These are phyloP conservation scores for Neurospora sublineolata DNA, from an alignment of 495 filamentous ascomycete genomes.

Conservation along the genomic window DNA sequence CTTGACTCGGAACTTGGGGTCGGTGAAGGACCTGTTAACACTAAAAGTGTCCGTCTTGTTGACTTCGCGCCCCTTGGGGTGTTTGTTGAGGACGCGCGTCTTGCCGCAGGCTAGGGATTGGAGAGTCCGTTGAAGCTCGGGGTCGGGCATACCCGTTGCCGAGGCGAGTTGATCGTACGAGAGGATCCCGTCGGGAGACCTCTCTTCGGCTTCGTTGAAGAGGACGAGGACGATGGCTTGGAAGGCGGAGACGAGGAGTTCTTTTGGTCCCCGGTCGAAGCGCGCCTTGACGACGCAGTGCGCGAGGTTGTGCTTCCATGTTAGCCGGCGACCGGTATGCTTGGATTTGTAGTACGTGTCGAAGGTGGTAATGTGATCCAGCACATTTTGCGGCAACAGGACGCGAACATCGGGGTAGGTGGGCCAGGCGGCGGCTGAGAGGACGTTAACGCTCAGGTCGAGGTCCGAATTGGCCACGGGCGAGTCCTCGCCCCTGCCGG, in stretches of 20 bases:
- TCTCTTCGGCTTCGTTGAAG: constrained; percentile 64
- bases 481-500: constrained; percentile 34
- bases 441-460: constrained; percentile 76
- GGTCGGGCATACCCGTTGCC: constrained; percentile 52
- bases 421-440: constrained; percentile 84
- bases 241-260: constrained; percentile 76
- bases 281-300: constrained; percentile 72
- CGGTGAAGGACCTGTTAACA: constrained; percentile 63
- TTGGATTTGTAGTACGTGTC: constrained; percentile 74
- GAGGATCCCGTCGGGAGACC: constrained; percentile 31
- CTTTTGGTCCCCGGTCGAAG: constrained; percentile 70
- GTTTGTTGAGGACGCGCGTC: constrained; percentile 74
- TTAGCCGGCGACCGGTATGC: constrained; percentile 72
- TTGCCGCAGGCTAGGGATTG: constrained; percentile 90
- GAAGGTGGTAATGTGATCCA: constrained; percentile 57
- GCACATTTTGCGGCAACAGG: constrained; percentile 60
- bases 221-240: constrained; percentile 84
- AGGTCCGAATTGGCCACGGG: constrained; percentile 37
- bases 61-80: constrained; percentile 75
- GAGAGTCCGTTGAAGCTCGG: constrained; percentile 75
- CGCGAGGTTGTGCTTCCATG: constrained; percentile 85
- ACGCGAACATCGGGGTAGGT: constrained; percentile 74
- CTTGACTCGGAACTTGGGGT: constrained; percentile 84
- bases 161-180: constrained; percentile 59
- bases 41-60: constrained; percentile 64